Evolutionary conservation across 129 eudicot genomes (phyloP).

Genomic region (Oenanthe sinensis): DNA sequence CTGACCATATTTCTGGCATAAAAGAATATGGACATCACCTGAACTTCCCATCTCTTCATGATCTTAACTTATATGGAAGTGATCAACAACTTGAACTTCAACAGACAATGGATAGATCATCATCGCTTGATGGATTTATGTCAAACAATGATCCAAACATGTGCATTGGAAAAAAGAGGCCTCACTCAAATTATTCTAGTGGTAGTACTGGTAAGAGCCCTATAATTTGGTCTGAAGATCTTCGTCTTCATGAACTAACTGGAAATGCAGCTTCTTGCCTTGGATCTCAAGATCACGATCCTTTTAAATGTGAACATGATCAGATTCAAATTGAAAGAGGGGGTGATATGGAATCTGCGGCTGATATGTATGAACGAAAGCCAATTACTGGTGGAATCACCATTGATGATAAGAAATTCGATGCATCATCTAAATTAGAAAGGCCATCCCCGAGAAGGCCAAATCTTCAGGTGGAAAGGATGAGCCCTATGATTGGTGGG

Average conservation of each 20-base stretch:
- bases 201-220: slow-evolving; percentile 43
- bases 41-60: slow-evolving; percentile 87
- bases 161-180: slow-evolving; percentile 29
- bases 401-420: slow-evolving; percentile 17
- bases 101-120: slow-evolving; percentile 20
- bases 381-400: slow-evolving; percentile 14
- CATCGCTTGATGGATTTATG: slow-evolving; percentile 23
- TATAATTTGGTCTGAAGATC: slow-evolving; percentile 46
- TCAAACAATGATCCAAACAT: slow-evolving; percentile 14
- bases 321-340: slow-evolving; percentile 23
- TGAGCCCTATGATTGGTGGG: slow-evolving; percentile 19
- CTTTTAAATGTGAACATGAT: slow-evolving; percentile 9
- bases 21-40: slow-evolving; percentile 58
- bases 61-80: slow-evolving; percentile 71
- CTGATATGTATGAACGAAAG: slow-evolving; percentile 32
- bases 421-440: slow-evolving; percentile 16
- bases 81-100: slow-evolving; percentile 20
- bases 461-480: slow-evolving; percentile 14
- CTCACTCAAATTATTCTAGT: slow-evolving; percentile 17
- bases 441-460: slow-evolving; percentile 39
- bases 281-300: slow-evolving; percentile 16
- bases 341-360: slow-evolving; percentile 17
- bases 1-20: slow-evolving; percentile 15
- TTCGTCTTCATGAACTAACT: slow-evolving; percentile 31
- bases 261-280: slow-evolving; percentile 19